Conservation (phyloP, 441 rosid species). For the Syzygium malaccense region DNA sequence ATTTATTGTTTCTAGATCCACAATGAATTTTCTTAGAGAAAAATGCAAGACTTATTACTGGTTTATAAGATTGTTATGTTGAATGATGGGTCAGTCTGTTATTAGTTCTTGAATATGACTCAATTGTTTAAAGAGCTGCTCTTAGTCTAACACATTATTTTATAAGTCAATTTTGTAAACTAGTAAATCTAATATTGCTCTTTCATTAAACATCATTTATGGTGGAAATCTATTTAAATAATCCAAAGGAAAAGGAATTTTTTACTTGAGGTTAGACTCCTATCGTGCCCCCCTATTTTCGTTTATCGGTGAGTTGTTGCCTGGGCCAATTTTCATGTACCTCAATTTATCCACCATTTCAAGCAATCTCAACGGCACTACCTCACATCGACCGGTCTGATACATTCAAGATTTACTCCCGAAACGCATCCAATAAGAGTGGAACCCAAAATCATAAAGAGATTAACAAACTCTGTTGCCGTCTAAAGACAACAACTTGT, state of each 20-base stretch:
- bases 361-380: background rate
- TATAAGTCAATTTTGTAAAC: background rate
- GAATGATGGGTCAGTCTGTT: background rate
- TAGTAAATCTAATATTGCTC: background rate
- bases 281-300: background rate
- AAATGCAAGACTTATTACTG: background rate
- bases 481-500: too few species aligned
- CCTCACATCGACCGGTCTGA: background rate
- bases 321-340: background rate
- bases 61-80: background rate
- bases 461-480: too few species aligned
- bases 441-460: background rate
- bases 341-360: background rate
- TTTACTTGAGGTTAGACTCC: background rate
- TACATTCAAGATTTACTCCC: background rate
- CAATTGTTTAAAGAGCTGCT: background rate
- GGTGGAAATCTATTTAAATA: background rate
- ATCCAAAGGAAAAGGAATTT: background rate
- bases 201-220: background rate
- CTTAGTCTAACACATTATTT: background rate
- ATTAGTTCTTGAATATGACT: background rate
- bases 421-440: background rate
- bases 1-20: background rate
- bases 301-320: background rate
- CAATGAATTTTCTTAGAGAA: too few species aligned